Percentiles rank a stretch among this genome's conserved stretches.
phyloP scores from a whole-genome alignment of 1,284 basidiomycete genomes.

The Leccinum subrobustum region DNA sequence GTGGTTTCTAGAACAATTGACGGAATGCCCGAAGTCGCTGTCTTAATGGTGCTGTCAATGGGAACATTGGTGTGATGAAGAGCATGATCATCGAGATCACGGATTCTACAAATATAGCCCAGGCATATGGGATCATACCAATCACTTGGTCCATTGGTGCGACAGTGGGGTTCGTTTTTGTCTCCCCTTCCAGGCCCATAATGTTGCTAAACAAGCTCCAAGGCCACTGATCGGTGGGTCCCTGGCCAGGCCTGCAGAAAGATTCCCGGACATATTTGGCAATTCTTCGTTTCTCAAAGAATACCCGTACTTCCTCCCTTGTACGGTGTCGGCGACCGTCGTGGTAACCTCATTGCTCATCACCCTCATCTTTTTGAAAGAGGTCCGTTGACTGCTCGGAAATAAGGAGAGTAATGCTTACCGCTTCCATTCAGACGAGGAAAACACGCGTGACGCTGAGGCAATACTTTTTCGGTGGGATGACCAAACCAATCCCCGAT shows the following conservation, averaged over 20 bases:
- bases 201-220: slow-evolving; percentile 6
- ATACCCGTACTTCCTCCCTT: slow-evolving; percentile 71
- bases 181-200: not conserved
- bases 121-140: slow-evolving; percentile 43
- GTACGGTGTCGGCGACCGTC: slow-evolving; percentile 50
- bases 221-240: slow-evolving; percentile 65
- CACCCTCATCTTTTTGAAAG: slow-evolving; percentile 50
- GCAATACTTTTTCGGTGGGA: slow-evolving; percentile 23
- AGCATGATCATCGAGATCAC: slow-evolving; percentile 38
- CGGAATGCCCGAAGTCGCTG: slow-evolving; percentile 28
- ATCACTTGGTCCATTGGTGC: slow-evolving; percentile 44
- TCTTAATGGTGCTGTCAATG: slow-evolving; percentile 41
- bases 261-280: slow-evolving; percentile 54
- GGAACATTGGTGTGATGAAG: slow-evolving; percentile 49
- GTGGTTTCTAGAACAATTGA: not conserved
- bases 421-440: slow-evolving; percentile 13
- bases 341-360: slow-evolving; percentile 47
- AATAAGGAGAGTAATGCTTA: slow-evolving; percentile 2
- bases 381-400: slow-evolving; percentile 43
- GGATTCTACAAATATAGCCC: slow-evolving; percentile 36
- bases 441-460: slow-evolving; percentile 12
- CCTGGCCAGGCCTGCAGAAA: slow-evolving; percentile 55
- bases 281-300: slow-evolving; percentile 47
- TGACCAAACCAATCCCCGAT: slow-evolving; percentile 40
- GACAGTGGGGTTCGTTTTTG: slow-evolving; percentile 40